Base-by-base conservation (phyloP, 83 land plant species). In the Picea abies region DNA sequence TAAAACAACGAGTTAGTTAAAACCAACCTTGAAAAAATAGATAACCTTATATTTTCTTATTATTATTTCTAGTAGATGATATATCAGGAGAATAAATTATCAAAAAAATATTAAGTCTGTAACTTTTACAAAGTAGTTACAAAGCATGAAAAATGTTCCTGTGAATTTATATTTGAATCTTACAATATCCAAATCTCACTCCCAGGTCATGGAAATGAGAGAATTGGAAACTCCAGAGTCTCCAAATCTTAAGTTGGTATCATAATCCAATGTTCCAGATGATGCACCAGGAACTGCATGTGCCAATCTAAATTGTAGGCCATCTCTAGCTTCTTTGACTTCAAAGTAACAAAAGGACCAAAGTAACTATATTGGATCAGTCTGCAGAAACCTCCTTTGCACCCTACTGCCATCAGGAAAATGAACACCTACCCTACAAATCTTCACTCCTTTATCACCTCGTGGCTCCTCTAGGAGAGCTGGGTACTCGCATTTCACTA, bases 371-470 rank as follows among this genome's bases (percentile, higher is more conserved):
- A 92, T 86, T 63, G 97, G 84, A 83, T 94, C 97, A 3, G 91
- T 72, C 19, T 82, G 90, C 15, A 93, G 67, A 80, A 94, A 94
- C 76, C 88, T 89, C 79, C 97, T 77, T 81, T 94, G 94, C 16
- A 88, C 64, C 81, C 99, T 90, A 22, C 88, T 91, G 1, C 97
- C 99, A 86, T 94, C 94, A 12, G 97, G 97, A 63, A 96, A 91
- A 47, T 97, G 97, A 25, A 96, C 77, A 8, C 91, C 94, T 62
- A 96, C 92, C 67, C 96, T 85, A 79, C 98, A 95, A 35, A 90
- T 84, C 3, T 87, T 90, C 19, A 65, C 88, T 26, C 82, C 65
- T 20, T 20, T 85, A 75, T 87, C 89, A 63, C 83, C 88, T 52
- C 81, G 87, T 44, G 99, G 98, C 86, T 95, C 99, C 76, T 92